Evolutionary conservation across 139 green algal species (phyloP), one percentile per base, ranked within the genome.

Genomic region (Haematococcus sp.): DNA sequence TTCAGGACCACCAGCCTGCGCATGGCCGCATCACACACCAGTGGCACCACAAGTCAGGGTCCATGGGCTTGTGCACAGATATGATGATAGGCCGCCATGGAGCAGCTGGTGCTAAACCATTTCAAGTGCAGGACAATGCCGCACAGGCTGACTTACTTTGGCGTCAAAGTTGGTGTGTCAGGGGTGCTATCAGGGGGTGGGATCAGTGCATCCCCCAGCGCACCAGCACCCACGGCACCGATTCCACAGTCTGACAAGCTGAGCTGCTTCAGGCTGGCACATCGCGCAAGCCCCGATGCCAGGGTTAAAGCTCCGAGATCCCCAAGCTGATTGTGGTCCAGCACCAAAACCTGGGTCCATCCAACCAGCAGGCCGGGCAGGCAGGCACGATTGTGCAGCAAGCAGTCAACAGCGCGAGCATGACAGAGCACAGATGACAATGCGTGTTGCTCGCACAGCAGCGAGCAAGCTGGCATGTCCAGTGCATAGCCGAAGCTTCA

Each of bases 261-360:
- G 28, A 86, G 44, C 35, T 80, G 70, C 61, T 75, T 59, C 46
- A 85, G 58, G 17, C 44, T 30, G 9, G 27, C 70, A 11, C 58
- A 82, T 63, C 76, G 44, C 27, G 65, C 61, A 40, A 82, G 58
- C 34, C 80, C 75, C 1, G 79, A 17, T 2, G 68, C 70, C 40
- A 86, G 68, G 3, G 70, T 56, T 25, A 54, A 44, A 0, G 56
- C 58, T 27, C 81, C 81, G 32, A 63, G 1, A 31, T 86, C 72
- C 0, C 81, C 81, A 44, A 86, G 56, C 25, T 82, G 64, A 55
- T 86, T 86, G 72, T 86, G 81, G 55, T 86, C 81, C 25, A 86
- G 68, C 1, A 75, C 67, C 28, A 86, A 66, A 1, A 82, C 28
- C 74, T 79, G 55, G 23, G 51, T 15, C n/a, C 28, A 25, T 4